Percentiles rank a stretch among this genome's conserved stretches.
These are phyloP conservation scores for Atractiella rhizophila DNA, from an alignment of 768 basidiomycete genomes.

Conservation along the genomic window DNA sequence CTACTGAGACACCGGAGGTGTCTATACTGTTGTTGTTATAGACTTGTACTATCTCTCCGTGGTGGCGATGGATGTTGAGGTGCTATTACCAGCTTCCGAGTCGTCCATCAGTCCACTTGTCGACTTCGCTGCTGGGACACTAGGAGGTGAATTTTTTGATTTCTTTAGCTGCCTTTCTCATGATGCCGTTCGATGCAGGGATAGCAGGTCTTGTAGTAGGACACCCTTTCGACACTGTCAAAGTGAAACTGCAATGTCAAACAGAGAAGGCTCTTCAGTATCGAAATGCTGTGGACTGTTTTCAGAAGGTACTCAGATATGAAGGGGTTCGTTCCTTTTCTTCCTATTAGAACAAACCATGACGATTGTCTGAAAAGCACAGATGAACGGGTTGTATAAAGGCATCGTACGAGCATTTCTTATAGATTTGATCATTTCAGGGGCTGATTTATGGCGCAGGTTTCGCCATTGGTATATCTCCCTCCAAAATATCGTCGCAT, in stretches of 20 bases:
- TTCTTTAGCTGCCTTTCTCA: not conserved
- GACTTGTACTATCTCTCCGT: too few species aligned
- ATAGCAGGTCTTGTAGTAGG: constrained; percentile 42
- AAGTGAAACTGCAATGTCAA: constrained; percentile 3
- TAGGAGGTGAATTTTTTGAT: constrained; percentile 27
- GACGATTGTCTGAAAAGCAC: not conserved
- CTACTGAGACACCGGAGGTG: too few species aligned
- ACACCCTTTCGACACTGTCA: constrained; percentile 51
- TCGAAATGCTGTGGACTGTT: not conserved
- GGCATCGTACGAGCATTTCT: constrained; percentile 27
- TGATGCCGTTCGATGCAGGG: constrained; percentile 20
- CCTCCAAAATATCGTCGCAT: not conserved
- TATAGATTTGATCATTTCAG: not conserved
- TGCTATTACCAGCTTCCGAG: too few species aligned
- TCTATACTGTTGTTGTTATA: too few species aligned
- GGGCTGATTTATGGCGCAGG: constrained; percentile 2
- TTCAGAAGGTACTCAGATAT: not conserved
- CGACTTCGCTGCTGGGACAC: constrained; percentile 56
- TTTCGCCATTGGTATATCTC: constrained; percentile 45
- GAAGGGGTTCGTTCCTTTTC: not conserved
- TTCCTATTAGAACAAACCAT: too few species aligned
- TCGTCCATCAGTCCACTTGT: constrained; percentile 27
- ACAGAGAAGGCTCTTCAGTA: not conserved
- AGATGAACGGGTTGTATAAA: constrained; percentile 32
- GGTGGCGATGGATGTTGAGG: too few species aligned